Percentiles rank a stretch among this genome's conserved stretches.
Conservation (phyloP, 371 early-diverging fungal species). For the Chytridium lagenaria region DNA sequence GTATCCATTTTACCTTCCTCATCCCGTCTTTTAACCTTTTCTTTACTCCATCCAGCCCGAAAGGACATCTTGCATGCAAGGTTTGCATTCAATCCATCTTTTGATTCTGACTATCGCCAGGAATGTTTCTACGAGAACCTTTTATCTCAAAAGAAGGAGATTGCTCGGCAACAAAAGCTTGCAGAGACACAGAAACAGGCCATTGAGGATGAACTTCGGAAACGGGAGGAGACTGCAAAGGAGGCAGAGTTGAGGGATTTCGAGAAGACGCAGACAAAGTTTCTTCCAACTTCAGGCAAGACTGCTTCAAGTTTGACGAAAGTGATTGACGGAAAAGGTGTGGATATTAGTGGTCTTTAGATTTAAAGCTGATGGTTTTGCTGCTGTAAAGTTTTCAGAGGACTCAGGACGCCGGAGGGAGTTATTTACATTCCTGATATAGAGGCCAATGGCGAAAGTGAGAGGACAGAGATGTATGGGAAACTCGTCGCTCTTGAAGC, state of each 20-base stretch:
- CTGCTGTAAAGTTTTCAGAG: slow-evolving; percentile 36
- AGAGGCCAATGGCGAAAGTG: slow-evolving; percentile 50
- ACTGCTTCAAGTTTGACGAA: slow-evolving; percentile 27
- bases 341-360: no score
- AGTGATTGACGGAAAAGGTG: slow-evolving; percentile 39
- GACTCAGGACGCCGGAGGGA: slow-evolving; percentile 38
- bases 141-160: slow-evolving; percentile 83
- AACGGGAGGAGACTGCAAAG: slow-evolving; percentile 55
- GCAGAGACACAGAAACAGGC: slow-evolving; percentile 41
- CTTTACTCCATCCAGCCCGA: slow-evolving; percentile 45
- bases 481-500: slow-evolving; percentile 59
- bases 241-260: slow-evolving; percentile 64
- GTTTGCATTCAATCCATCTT: not conserved
- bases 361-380: not conserved
- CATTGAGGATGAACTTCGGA: slow-evolving; percentile 37
- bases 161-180: slow-evolving; percentile 63
- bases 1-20: not conserved
- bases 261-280: slow-evolving; percentile 70
- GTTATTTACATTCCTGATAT: slow-evolving; percentile 42
- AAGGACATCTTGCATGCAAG: slow-evolving; percentile 86
- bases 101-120: no score
- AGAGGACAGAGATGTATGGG: slow-evolving; percentile 56
- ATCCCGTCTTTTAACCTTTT: no score
- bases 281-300: slow-evolving; percentile 47
- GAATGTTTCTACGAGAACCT: slow-evolving; percentile 92